A percentile compares a stretch with the other conserved stretches of the same genome.
Conservation (phyloP, 345 rosid species). For the Populus pruinosa region DNA sequence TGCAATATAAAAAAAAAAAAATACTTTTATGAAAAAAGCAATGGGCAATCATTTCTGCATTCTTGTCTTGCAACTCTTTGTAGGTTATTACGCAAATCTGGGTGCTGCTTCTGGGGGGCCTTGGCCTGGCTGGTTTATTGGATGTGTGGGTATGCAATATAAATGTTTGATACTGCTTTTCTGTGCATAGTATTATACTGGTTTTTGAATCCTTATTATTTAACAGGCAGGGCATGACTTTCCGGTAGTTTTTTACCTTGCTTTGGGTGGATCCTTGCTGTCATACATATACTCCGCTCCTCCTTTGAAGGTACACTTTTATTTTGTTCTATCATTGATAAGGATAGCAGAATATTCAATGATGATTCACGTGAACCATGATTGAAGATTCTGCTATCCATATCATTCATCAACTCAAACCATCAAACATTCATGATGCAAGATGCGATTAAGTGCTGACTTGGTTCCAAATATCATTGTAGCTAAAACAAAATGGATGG, state of each 20-base stretch:
- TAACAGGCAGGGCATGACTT: conserved; percentile 82
- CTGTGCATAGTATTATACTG: background rate
- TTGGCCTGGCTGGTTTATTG: conserved; percentile 71
- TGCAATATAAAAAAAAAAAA: background rate
- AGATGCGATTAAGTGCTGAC: conserved; percentile 18
- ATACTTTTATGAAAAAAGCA: background rate
- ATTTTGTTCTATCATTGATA: conserved; percentile 7
- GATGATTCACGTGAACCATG: too few relatives aligned
- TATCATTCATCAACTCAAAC: background rate
- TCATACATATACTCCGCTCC: conserved; percentile 98
- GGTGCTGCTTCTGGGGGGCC: conserved; percentile 83
- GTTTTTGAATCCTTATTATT: conserved; percentile 25
- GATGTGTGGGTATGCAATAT: conserved; percentile 82
- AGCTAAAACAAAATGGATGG: conserved; percentile 99
- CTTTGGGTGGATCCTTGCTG: conserved; percentile 93
- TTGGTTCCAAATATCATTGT: conserved; percentile 25
- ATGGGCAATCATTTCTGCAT: background rate
- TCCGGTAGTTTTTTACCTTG: conserved; percentile 79
- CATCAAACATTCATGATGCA: conserved; percentile 6
- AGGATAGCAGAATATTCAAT: too few relatives aligned
- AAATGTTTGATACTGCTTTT: conserved; percentile 7
- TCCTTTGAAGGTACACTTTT: conserved; percentile 69
- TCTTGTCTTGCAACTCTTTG: conserved; percentile 15
- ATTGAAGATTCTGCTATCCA: too few relatives aligned
- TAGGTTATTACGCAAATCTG: conserved; percentile 91